phyloP scores from a whole-genome alignment of 2,329 filamentous ascomycete genomes.

The Pyrenophora tritici-repentis region DNA sequence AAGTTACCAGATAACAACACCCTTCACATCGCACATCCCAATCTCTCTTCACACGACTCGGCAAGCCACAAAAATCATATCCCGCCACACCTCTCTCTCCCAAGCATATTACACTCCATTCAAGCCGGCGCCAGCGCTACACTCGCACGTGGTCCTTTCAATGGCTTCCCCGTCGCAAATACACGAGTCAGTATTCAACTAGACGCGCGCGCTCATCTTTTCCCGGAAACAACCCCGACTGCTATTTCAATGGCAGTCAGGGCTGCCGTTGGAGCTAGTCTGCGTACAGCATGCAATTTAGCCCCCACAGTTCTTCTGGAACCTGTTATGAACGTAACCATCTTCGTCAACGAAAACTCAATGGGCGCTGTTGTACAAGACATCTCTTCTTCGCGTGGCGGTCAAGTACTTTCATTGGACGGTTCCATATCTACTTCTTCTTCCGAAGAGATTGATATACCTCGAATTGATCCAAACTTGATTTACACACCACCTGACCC shows the following conservation, averaged over 20 bases:
- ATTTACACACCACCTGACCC: slow-evolving; percentile 91
- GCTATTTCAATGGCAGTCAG: slow-evolving; percentile 70
- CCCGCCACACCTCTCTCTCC: slow-evolving; percentile 58
- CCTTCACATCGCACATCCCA: slow-evolving; percentile 61
- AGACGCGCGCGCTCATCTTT: slow-evolving; percentile 67
- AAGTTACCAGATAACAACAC: slow-evolving; percentile 68
- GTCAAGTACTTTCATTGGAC: slow-evolving; percentile 73
- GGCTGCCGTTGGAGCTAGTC: slow-evolving; percentile 66
- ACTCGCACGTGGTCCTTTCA: slow-evolving; percentile 80
- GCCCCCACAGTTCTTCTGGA: slow-evolving; percentile 75
- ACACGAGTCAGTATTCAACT: slow-evolving; percentile 73
- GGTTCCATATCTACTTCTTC: slow-evolving; percentile 18
- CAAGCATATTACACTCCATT: slow-evolving; percentile 60
- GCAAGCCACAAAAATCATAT: slow-evolving; percentile 53
- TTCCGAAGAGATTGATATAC: slow-evolving; percentile 37
- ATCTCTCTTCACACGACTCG: slow-evolving; percentile 49
- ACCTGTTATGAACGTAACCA: slow-evolving; percentile 88
- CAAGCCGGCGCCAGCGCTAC: slow-evolving; percentile 82
- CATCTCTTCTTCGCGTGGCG: slow-evolving; percentile 73
- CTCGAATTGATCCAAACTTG: slow-evolving; percentile 67
- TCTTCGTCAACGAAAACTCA: slow-evolving; percentile 80
- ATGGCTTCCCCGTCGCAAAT: slow-evolving; percentile 78
- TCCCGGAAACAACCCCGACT: slow-evolving; percentile 68
- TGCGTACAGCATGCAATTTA: slow-evolving; percentile 65
- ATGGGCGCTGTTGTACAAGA: slow-evolving; percentile 85